These are phyloP conservation scores for Rhodamnia argentea DNA, from an alignment of 345 rosid genomes.

Conservation along the genomic window DNA sequence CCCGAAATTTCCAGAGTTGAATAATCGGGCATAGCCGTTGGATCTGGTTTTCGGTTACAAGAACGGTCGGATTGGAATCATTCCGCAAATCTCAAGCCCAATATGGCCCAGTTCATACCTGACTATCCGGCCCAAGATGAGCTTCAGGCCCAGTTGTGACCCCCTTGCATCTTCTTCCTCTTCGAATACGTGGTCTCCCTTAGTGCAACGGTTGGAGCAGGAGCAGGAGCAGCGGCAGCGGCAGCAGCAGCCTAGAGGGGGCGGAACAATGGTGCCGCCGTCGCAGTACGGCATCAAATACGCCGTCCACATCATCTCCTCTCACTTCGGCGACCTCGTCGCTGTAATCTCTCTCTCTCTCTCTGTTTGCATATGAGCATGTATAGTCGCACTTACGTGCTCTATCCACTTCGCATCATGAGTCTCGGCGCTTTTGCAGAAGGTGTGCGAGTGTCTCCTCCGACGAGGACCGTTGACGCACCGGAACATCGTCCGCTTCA, in stretches of 20 bases:
- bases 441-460: conserved; percentile 79
- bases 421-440: conserved; percentile 26
- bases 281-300: conserved; percentile 46
- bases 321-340: conserved; percentile 72
- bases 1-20: background rate
- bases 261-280: conserved; percentile 10
- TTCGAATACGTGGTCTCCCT: background rate
- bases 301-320: conserved; percentile 63
- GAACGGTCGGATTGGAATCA: background rate
- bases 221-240: background rate
- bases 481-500: conserved; percentile 30
- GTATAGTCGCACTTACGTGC: background rate
- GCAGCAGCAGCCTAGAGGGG: background rate
- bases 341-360: conserved; percentile 28
- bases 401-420: background rate
- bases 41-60: background rate
- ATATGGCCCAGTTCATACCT: background rate
- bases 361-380: too few relatives aligned
- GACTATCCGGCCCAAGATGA: background rate
- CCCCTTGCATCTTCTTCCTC: background rate
- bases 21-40: background rate
- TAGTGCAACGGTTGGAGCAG: background rate
- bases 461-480: conserved; percentile 46
- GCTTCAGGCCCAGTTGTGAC: background rate
- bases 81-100: background rate